Base-by-base conservation (phyloP, 768 basidiomycete species). In the Lactifluus hygrophoroides region DNA sequence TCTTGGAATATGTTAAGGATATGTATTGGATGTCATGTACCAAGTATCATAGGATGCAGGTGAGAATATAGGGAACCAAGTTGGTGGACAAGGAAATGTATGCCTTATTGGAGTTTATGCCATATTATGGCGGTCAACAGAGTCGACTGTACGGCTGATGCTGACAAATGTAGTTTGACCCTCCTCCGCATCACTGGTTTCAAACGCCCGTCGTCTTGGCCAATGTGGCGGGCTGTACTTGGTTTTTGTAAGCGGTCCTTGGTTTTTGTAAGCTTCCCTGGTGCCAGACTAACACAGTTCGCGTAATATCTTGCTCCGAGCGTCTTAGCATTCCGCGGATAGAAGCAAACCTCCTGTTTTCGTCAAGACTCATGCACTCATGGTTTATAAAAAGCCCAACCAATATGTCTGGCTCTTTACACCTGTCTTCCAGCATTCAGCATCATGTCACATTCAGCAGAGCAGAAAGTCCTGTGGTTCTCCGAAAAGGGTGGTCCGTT, bases 401-500 rank as follows among this genome's bases (percentile, higher is more conserved):
- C 28, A 16, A 27, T 38, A 10, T 25, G 1, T 17, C 10, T 38
- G 11, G 11, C 4, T 5, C 6, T 30, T 53, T 30, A 16, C 19
- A 44, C n/a, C 21, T 23, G 2, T 21, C 30, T 34, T n/a, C 53
- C n/a, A 5, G 5, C 14, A 11, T 34, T 51, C 51, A 47, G 17
- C 57, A 37, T 19, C 17, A 62, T 62, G 60, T 5, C 60, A 16
- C 45, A 35, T 9, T 19, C 51, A 5, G 16, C 45, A 3, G 5
- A 43, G 19, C 61, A 62, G 44, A 54, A 56, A 46, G 61, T 50
- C 16, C 44, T 62, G 4, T 48, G 48, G 30, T 21, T 51, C 28
- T 16, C 32, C 11, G 45, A 52, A 17, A 58, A 55, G 37, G 47
- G 47, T 3, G 61, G 57, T 2, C 44, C 23, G 16, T 58, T 40